These are phyloP conservation scores for Pleurotus platypus DNA, from an alignment of 768 basidiomycete genomes.

Conservation along the genomic window DNA sequence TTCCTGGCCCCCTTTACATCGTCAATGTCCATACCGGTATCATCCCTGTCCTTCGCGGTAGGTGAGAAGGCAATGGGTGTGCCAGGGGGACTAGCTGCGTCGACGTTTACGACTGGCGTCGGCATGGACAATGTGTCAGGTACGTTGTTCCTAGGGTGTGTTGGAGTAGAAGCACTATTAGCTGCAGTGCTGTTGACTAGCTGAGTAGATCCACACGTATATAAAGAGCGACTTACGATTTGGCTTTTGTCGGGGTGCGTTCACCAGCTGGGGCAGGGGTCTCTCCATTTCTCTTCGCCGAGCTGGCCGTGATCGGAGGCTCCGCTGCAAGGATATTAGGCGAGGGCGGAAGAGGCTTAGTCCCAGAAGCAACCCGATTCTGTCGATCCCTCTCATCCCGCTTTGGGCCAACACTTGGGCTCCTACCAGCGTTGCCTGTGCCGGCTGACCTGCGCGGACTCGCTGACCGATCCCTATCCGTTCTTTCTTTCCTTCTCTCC, in stretches of 20 bases:
- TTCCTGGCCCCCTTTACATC: constrained; percentile 15
- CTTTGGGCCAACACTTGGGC: not conserved
- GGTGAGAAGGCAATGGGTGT: constrained; percentile 23
- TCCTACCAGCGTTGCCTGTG: not conserved
- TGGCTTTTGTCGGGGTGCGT: constrained; percentile 3
- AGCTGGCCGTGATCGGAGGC: not conserved
- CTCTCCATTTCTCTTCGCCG: not conserved
- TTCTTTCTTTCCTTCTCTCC: constrained; percentile 17
- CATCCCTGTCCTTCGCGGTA: constrained; percentile 17
- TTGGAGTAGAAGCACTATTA: constrained; percentile 16
- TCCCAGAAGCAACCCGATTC: not conserved
- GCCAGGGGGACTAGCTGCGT: constrained; percentile 34
- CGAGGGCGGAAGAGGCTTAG: not conserved
- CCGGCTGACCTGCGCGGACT: constrained; percentile 1
- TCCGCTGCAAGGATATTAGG: not conserved
- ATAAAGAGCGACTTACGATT: too few species aligned
- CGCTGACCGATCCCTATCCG: not conserved
- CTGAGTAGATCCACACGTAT: not conserved
- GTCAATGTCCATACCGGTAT: constrained; percentile 11
- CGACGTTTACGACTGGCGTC: constrained; percentile 31
- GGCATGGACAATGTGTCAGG: constrained; percentile 22
- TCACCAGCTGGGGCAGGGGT: not conserved
- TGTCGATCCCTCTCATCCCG: not conserved
- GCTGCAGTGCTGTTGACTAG: not conserved
- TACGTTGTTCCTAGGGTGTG: constrained; percentile 23